Percentiles rank a stretch among this genome's conserved stretches.
Conservation (phyloP, 2,329 filamentous ascomycete species). For the Trichothecium sympodiale region DNA sequence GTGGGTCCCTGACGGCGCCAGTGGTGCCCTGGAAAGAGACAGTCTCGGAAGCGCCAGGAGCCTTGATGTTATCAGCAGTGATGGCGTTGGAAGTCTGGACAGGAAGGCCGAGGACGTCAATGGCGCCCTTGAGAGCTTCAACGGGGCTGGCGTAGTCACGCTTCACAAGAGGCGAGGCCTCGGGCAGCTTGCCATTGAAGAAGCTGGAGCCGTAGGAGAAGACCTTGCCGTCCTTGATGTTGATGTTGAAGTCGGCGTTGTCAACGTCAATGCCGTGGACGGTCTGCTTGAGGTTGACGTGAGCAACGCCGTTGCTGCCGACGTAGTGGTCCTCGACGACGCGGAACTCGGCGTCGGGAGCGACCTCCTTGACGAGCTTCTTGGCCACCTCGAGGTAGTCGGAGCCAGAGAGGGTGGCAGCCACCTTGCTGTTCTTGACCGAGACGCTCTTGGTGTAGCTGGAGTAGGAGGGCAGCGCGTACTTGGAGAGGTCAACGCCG, state of each 20-base stretch:
- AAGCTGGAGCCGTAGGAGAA: constrained; percentile 46
- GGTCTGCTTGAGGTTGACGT: constrained; percentile 50
- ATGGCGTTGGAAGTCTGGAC: constrained; percentile 14
- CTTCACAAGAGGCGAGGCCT: constrained; percentile 23
- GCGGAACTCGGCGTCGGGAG: constrained; percentile 32
- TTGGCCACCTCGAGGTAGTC: constrained; percentile 32
- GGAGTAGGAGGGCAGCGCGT: constrained; percentile 16
- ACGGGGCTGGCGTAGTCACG: constrained; percentile 29
- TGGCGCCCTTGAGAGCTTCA: constrained; percentile 29
- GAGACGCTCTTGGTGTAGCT: constrained; percentile 18
- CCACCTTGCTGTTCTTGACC: constrained; percentile 11
- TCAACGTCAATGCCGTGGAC: constrained; percentile 47
- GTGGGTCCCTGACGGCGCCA: constrained; percentile 38
- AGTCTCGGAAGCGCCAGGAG: constrained; percentile 12
- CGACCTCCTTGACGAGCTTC: constrained; percentile 27
- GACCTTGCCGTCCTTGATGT: constrained; percentile 41
- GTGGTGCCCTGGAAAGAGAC: constrained; percentile 34
- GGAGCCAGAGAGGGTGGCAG: constrained; percentile 3
- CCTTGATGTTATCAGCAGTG: constrained; percentile 11
- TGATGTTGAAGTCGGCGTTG: constrained; percentile 50
- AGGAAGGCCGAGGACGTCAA: constrained; percentile 19
- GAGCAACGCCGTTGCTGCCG: constrained; percentile 41
- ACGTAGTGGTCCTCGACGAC: constrained; percentile 41
- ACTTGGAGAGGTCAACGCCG: constrained; percentile 20
- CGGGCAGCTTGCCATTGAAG: constrained; percentile 30